These are phyloP conservation scores for Theileria sp. DNA, from an alignment of 169 alveolate species.

Conservation along the genomic window DNA sequence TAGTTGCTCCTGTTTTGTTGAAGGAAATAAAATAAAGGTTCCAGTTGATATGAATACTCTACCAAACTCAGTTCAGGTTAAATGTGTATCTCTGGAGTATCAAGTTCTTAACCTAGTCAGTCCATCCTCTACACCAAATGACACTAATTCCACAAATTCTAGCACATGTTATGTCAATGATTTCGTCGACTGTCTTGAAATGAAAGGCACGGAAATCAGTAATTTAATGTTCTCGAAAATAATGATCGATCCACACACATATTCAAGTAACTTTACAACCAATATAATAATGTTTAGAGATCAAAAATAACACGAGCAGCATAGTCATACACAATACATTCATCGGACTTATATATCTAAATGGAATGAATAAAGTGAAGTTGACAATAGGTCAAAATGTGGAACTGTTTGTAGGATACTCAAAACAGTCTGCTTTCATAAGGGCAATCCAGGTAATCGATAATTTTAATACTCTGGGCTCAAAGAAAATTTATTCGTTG, in stretches of 20 bases:
- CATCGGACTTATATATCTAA: slow-evolving; percentile 20
- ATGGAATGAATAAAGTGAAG: slow-evolving; percentile 13
- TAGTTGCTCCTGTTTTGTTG: slow-evolving; percentile 45
- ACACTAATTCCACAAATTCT: background rate
- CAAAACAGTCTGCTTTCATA: slow-evolving; percentile 25
- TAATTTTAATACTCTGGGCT: slow-evolving; percentile 2
- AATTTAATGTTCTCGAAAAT: slow-evolving; percentile 30
- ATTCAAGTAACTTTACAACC: background rate
- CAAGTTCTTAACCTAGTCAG: background rate
- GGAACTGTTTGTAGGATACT: slow-evolving; percentile 50
- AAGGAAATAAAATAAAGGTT: slow-evolving; percentile 18
- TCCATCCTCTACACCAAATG: background rate
- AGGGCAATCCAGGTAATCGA: background rate
- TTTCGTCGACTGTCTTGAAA: slow-evolving; percentile 42
- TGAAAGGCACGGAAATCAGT: slow-evolving; percentile 42
- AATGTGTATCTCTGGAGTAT: slow-evolving; percentile 12
- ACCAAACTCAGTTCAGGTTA: slow-evolving; percentile 44
- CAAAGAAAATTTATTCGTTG: slow-evolving; percentile 44
- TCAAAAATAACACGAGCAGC: slow-evolving; percentile 9
- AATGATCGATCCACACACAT: slow-evolving; percentile 39
- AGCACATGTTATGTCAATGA: slow-evolving; percentile 11
- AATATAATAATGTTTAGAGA: background rate
- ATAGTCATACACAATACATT: background rate
- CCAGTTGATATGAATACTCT: slow-evolving; percentile 44
- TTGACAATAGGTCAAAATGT: slow-evolving; percentile 42